phyloP scores from a whole-genome alignment of 352 stramenopile species.

The Elongisporangium anandrum region DNA sequence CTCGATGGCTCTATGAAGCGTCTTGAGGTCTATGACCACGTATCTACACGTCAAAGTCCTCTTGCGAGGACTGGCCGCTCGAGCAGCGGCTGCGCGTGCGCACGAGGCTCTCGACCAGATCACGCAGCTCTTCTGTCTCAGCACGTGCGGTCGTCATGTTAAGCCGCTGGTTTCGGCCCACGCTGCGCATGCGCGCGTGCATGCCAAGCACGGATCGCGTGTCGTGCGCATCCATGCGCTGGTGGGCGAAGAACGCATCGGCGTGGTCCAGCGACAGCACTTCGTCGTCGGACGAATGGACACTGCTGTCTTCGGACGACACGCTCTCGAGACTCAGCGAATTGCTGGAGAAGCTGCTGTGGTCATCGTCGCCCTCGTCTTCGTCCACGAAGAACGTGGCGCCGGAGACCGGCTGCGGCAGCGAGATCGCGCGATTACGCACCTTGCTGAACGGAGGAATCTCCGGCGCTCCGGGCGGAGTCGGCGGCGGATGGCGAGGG shows the following conservation, averaged over 20 bases:
- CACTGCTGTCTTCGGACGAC: conserved; percentile 1
- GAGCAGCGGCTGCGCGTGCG: conserved; percentile 45
- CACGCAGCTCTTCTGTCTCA: conserved; percentile 53
- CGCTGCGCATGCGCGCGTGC: not conserved
- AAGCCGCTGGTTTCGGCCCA: conserved; percentile 4
- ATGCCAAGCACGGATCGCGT: conserved; percentile 7
- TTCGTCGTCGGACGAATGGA: conserved; percentile 21
- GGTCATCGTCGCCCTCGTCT: conserved; percentile 12
- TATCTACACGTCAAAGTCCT: not conserved
- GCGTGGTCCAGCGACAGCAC: conserved; percentile 5
- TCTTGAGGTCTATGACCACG: too few species aligned
- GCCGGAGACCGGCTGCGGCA: conserved; percentile 8
- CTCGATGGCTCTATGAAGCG: too few species aligned
- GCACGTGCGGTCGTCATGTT: conserved; percentile 15
- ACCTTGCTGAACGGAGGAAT: conserved; percentile 8
- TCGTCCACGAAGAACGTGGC: conserved; percentile 52
- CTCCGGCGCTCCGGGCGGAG: conserved; percentile 1
- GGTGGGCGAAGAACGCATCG: not conserved
- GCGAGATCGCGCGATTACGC: conserved; percentile 1
- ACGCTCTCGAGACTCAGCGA: not conserved
- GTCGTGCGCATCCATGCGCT: not conserved
- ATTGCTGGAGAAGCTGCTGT: not conserved
- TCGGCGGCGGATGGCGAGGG: conserved; percentile 10
- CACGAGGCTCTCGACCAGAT: conserved; percentile 50
- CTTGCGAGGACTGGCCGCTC: conserved; percentile 32